A percentile compares a stretch with the other conserved stretches of the same genome.
Evolutionary conservation across 805 yeast genomes (phyloP).

Genomic region (Pichia scutulata): DNA sequence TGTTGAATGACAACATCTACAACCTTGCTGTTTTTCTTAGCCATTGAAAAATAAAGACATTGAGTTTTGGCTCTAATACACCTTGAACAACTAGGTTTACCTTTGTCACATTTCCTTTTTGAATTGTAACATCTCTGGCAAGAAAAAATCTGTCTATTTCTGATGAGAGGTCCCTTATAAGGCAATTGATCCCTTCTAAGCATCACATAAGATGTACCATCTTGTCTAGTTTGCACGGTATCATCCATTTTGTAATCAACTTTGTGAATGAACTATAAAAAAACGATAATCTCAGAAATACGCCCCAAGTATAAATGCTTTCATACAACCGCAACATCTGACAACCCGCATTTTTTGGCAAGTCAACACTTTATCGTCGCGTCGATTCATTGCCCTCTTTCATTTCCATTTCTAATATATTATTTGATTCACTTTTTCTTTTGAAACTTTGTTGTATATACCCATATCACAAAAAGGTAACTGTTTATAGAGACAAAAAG

Average conservation of each 20-base stretch:
- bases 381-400: not conserved
- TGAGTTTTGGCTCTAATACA: conserved; percentile 10
- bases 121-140: conserved; percentile 16
- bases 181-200: not conserved
- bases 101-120: conserved; percentile 18
- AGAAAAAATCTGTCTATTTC: conserved; percentile 15
- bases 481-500: not conserved
- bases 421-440: not conserved
- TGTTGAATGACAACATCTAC: conserved; percentile 2
- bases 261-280: not conserved
- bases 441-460: not conserved
- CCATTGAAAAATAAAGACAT: conserved; percentile 16
- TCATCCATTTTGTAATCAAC: not conserved
- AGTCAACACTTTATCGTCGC: not conserved
- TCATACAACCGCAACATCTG: not conserved
- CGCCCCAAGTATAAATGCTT: not conserved
- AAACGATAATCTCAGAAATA: not conserved
- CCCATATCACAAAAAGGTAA: not conserved
- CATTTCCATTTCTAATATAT: not conserved
- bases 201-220: not conserved
- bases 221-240: not conserved
- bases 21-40: conserved; percentile 8
- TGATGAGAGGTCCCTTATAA: conserved; percentile 3
- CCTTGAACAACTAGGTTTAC: conserved; percentile 11
- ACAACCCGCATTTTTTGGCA: not conserved